A percentile compares a stretch with the other conserved stretches of the same genome.
phyloP scores from a whole-genome alignment of 495 filamentous ascomycete genomes.

The Lepidopterella palustris region DNA sequence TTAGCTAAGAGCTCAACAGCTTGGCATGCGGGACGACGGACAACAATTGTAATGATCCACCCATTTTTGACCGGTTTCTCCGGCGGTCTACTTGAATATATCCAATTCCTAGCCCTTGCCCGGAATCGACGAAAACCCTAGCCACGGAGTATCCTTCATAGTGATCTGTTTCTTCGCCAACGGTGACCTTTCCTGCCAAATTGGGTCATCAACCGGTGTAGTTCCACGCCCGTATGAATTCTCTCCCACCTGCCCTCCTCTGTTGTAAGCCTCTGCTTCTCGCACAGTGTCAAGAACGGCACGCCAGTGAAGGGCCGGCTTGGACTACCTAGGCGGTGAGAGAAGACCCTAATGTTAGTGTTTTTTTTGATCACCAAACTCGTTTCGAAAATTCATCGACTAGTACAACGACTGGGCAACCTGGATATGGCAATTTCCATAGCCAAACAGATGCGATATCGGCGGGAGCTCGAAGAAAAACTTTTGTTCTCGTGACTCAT shows the following conservation, averaged over 20 bases:
- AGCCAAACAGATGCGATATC: conserved; percentile 21
- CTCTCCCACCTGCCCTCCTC: neutral
- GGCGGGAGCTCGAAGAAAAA: conserved; percentile 13
- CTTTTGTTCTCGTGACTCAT: conserved; percentile 29
- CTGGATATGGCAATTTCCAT: conserved; percentile 1
- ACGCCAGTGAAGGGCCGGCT: neutral
- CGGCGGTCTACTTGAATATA: no score
- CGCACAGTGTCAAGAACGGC: neutral
- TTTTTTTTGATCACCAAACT: neutral
- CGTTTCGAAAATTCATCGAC: conserved; percentile 14
- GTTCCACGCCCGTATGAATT: neutral
- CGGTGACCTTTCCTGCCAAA: no score
- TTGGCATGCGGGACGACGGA: no score
- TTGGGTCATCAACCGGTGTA: neutral
- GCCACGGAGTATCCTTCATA: no score
- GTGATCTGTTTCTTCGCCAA: no score
- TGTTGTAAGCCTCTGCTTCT: neutral
- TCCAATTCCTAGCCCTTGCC: no score
- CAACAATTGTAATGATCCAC: no score
- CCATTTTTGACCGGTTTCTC: no score
- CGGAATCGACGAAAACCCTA: no score
- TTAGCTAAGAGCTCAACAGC: conserved; percentile 4
- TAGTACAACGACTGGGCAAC: conserved; percentile 14
- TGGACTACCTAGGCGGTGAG: neutral
- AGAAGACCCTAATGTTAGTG: neutral